phyloP scores from a whole-genome alignment of 192 early-diverging fungal genomes.

The Chytriomyces confervae region DNA sequence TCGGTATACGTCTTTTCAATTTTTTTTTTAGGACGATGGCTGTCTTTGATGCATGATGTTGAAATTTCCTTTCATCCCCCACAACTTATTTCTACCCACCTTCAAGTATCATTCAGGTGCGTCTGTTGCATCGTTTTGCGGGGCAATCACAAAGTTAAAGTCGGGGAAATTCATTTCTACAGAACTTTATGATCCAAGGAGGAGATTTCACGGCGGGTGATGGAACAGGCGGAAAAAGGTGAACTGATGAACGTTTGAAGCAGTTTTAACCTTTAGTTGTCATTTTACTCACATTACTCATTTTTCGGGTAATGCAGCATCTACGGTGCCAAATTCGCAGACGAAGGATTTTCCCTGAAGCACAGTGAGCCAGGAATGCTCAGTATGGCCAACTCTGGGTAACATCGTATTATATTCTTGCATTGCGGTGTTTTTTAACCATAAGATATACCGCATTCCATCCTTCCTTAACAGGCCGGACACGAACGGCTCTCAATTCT shows the following conservation, averaged over 20 bases:
- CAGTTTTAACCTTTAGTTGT: constrained; percentile 5
- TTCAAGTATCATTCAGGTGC: too few species aligned
- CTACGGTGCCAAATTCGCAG: constrained; percentile 63
- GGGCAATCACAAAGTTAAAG: too few species aligned
- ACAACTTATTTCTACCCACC: too few species aligned
- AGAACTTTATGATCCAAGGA: constrained; percentile 81
- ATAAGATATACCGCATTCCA: background rate
- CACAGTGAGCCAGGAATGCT: constrained; percentile 48
- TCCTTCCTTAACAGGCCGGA: constrained; percentile 40
- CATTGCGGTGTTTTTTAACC: too few species aligned
- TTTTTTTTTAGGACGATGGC: constrained; percentile 1
- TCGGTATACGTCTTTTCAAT: constrained; percentile 48
- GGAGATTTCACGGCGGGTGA: constrained; percentile 71
- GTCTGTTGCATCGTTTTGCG: too few species aligned
- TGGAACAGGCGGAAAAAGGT: constrained; percentile 44
- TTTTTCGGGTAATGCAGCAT: constrained; percentile 59
- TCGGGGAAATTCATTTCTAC: constrained; percentile 40
- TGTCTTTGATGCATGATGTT: constrained; percentile 70
- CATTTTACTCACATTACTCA: too few species aligned
- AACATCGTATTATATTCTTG: background rate
- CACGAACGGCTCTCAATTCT: constrained; percentile 70
- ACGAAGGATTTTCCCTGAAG: constrained; percentile 56
- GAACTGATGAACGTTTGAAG: constrained; percentile 39
- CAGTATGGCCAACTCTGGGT: constrained; percentile 67
- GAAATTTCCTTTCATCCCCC: too few species aligned